Evolutionary conservation across 2,329 filamentous ascomycete genomes (phyloP), one percentile per base, ranked within the genome.

Genomic region (Knufia petricola): DNA sequence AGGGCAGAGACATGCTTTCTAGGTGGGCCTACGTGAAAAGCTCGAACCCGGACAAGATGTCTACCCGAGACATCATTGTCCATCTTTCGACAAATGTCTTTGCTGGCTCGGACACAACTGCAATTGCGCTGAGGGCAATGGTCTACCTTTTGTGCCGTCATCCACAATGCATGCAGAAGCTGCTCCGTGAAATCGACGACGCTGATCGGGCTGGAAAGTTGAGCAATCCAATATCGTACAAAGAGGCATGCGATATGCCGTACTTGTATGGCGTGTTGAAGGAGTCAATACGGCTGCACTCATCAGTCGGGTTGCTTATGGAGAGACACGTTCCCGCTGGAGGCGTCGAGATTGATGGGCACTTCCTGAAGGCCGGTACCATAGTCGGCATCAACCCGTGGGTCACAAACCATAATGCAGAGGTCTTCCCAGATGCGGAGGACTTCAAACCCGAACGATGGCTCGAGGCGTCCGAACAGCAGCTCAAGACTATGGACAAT

Each of bases 71-170:
- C 28, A 53, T 62, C 19, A 54, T 60, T 19, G 59, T 63, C 3
- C 59, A 62, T 52, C 46, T 60, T 4, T 60, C 57, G 7, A 57
- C 56, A 2, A 63, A 61, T 49, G 56, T 61, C 1, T 57, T 60
- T 34, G 60, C 60, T 8, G 60, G 59, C 30, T 36, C 17, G 13
- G 50, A 52, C 24, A 49, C 50, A 3, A 52, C 41, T 17, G 26
- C 32, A 12, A 49, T 46, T 19, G 50, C 50, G 4, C 23, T 49
- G 17, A 21, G 66, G 74, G 73, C 20, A n/a, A 75, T 87, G 0
- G 86, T 89, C 58, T 89, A 89, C 65, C 82, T 79, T 62, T 66
- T 89, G 2, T 72, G 87, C 34, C 81, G 81, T 58, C 76, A 80
- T 57, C 80, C 80, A 0, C 17, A 42, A 8, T 53, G 47, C 26